Evolutionary conservation across 331 rosid species (phyloP).

Genomic region (Arachis monticola): DNA sequence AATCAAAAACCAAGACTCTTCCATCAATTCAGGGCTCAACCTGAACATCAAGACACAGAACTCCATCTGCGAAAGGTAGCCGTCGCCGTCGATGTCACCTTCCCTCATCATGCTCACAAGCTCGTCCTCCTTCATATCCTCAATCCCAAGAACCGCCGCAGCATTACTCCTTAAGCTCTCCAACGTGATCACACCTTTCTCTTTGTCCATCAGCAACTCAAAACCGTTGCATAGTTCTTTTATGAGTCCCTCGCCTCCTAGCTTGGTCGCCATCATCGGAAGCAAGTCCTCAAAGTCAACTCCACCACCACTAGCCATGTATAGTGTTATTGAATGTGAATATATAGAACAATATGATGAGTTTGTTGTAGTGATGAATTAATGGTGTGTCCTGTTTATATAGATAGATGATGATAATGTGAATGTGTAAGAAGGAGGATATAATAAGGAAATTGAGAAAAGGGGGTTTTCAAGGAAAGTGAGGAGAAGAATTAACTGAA

Average conservation of each 20-base stretch:
- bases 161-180: slow-evolving; percentile 72
- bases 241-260: slow-evolving; percentile 83
- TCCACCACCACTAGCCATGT: slow-evolving; percentile 29
- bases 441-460: not conserved
- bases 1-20: slow-evolving; percentile 66
- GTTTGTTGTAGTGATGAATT: slow-evolving; percentile 18
- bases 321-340: not conserved
- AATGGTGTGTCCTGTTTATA: slow-evolving; percentile 43
- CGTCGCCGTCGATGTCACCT: slow-evolving; percentile 86
- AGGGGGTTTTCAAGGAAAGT: slow-evolving; percentile 52
- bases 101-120: slow-evolving; percentile 72
- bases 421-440: not conserved
- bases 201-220: slow-evolving; percentile 73
- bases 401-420: slow-evolving; percentile 1
- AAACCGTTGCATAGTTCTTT: slow-evolving; percentile 86
- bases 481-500: slow-evolving; percentile 34
- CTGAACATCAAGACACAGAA: slow-evolving; percentile 94
- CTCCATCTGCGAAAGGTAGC: slow-evolving; percentile 78
- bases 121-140: slow-evolving; percentile 71
- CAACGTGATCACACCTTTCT: slow-evolving; percentile 64
- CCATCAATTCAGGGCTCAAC: slow-evolving; percentile 81
- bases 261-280: slow-evolving; percentile 71
- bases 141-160: slow-evolving; percentile 60
- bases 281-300: slow-evolving; percentile 60
- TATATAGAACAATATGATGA: not conserved